A percentile compares a stretch with the other conserved stretches of the same genome.
phyloP scores from a whole-genome alignment of 2,329 filamentous ascomycete genomes.

The Pseudodiploospora longispora region DNA sequence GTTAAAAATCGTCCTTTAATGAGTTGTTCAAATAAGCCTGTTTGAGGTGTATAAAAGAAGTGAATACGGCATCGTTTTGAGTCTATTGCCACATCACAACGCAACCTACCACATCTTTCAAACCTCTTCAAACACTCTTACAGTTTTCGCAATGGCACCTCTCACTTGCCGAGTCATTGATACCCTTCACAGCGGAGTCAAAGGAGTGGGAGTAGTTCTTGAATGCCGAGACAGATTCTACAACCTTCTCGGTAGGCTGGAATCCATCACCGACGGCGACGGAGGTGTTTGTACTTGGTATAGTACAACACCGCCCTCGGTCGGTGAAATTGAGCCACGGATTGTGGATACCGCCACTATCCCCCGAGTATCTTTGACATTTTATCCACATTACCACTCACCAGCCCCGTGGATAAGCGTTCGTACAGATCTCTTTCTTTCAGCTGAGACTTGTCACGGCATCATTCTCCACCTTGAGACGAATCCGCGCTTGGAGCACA shows the following conservation, averaged over 20 bases:
- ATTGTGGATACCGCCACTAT: slow-evolving; percentile 3
- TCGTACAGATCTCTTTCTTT: slow-evolving; percentile 5
- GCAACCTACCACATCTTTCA: too few species aligned
- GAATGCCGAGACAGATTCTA: slow-evolving; percentile 1
- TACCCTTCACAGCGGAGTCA: not conserved
- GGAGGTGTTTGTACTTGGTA: slow-evolving; percentile 2
- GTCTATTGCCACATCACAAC: too few species aligned
- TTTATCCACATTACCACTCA: not conserved
- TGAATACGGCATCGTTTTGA: too few species aligned
- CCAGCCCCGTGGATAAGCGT: slow-evolving; percentile 4
- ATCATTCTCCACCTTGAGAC: slow-evolving; percentile 3
- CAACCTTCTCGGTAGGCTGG: slow-evolving; percentile 1
- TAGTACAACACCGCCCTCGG: not conserved
- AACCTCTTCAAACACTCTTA: not conserved
- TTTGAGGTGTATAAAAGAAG: too few species aligned
- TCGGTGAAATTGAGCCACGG: not conserved
- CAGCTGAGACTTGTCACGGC: slow-evolving; percentile 1
- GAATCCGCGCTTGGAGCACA: slow-evolving; percentile 3
- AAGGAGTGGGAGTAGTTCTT: slow-evolving; percentile 3
- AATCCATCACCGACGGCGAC: slow-evolving; percentile 3
- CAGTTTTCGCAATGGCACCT: too few species aligned
- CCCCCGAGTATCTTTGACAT: slow-evolving; percentile 3
- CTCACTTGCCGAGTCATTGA: slow-evolving; percentile 6
- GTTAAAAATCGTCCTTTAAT: too few species aligned
- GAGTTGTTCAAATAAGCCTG: too few species aligned